phyloP scores from a whole-genome alignment of 164 flowering plant genomes.

The Stephania yunnanensis region DNA sequence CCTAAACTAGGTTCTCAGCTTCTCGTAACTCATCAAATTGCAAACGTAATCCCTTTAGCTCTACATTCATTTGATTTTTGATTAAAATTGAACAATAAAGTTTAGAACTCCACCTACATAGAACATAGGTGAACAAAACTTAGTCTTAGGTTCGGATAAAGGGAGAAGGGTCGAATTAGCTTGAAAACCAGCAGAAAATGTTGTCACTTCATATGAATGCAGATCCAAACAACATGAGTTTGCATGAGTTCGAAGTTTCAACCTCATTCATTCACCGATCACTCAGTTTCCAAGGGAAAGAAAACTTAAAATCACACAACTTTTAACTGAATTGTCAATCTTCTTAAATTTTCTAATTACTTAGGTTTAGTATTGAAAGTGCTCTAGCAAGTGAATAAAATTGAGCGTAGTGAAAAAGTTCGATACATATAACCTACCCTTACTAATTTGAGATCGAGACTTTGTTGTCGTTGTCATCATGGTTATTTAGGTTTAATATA shows the following conservation, averaged over 20 bases:
- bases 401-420: neutral
- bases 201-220: neutral
- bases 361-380: neutral
- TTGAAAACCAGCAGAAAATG: neutral
- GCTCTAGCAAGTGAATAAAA: neutral
- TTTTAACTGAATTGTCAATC: too few relatives aligned
- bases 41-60: neutral
- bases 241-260: neutral
- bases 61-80: neutral
- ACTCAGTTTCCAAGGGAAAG: neutral
- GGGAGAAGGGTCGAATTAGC: neutral
- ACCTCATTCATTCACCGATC: neutral
- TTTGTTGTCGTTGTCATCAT: neutral
- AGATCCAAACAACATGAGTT: neutral
- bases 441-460: neutral
- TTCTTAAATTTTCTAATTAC: neutral
- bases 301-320: neutral
- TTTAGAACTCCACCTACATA: too few relatives aligned
- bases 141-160: neutral
- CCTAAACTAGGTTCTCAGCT: neutral
- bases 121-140: neutral
- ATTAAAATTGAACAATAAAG: neutral
- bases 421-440: neutral
- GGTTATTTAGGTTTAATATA: neutral
- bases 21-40: neutral